Percentiles rank a stretch among this genome's conserved stretches.
Evolutionary conservation across 805 yeast species (phyloP).

Genomic region (Wickerhamomyces ciferrii): DNA sequence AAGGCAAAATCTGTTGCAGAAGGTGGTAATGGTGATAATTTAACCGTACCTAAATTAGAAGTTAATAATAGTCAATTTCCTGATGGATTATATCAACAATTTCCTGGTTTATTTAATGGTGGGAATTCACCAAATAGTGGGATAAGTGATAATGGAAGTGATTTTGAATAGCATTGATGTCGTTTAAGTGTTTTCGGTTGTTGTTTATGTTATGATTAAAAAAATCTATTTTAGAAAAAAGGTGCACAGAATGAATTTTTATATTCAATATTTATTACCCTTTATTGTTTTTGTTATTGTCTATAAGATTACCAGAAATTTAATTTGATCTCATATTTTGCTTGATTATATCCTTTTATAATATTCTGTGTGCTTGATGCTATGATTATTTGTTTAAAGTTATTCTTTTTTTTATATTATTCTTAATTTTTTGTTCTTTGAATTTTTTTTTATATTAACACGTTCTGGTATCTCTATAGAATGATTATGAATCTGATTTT

Average conservation of each 20-base stretch:
- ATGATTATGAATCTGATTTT: not conserved
- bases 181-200: not conserved
- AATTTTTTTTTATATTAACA: no score
- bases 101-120: not conserved
- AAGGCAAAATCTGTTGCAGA: not conserved
- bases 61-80: not conserved
- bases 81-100: not conserved
- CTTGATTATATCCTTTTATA: not conserved
- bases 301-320: no score
- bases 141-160: slow-evolving; percentile 2
- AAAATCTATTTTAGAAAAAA: no score
- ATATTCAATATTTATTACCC: not conserved
- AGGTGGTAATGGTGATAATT: not conserved
- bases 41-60: not conserved
- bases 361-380: not conserved
- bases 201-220: no score
- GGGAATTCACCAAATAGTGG: not conserved
- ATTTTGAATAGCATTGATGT: not conserved
- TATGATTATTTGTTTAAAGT: not conserved
- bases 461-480: not conserved
- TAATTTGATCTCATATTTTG: no score
- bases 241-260: not conserved
- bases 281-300: not conserved
- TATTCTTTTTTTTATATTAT: not conserved
- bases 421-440: not conserved